Base-by-base conservation (phyloP, 2,329 filamentous ascomycete genomes). In the Apiospora sp. region DNA sequence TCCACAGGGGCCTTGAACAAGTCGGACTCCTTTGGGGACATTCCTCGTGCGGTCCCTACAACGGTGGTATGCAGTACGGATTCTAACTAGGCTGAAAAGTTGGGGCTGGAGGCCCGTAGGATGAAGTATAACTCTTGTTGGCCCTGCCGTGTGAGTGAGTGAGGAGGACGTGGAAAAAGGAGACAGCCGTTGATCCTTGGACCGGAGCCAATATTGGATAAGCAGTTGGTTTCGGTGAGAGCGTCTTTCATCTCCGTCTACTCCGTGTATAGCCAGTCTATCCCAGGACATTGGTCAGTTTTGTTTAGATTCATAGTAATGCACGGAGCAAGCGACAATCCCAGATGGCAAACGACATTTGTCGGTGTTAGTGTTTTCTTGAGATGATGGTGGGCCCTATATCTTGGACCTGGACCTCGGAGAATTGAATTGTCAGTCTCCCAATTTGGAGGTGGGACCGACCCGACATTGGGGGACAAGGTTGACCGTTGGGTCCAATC, bases 201-300 rank as follows among this genome's bases (percentile, higher is more conserved):
- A 58, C 51, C 51, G 37, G 24, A 27, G 22, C 54, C 27, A 30
- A 2, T 30, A 30, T 30, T 30, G 27, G 37, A 37, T 37, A 61
- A 37, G 30, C 54, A 61, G 58, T 34, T 37, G n/a, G 37, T 58
- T 24, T 41, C 34, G 58, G 34, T 41, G 8, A 10, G 37, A 37
- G 54, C 58, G 58, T 64, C 19, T 34, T 34, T 64, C 58, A 64
- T 64, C 58, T 64, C 58, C 58, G 34, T 22, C 22, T 30, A 61
- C 16, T 22, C 54, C 54, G 54, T 61, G 54, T 37, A 61, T 61
- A 34, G 19, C 34, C 58, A 64, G 58, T 34, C 34, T 64, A 41
- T 64, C 58, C 58, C 58, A 41, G 30, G 58, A 37, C 34, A n/a
- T 37, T 64, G 58, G 34, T 34, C 58, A 22, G 34, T 30, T n/a